A percentile compares a stretch with the other conserved stretches of the same genome.
Evolutionary conservation across 2,329 filamentous ascomycete species (phyloP).

Genomic region (Talaromyces sp.): DNA sequence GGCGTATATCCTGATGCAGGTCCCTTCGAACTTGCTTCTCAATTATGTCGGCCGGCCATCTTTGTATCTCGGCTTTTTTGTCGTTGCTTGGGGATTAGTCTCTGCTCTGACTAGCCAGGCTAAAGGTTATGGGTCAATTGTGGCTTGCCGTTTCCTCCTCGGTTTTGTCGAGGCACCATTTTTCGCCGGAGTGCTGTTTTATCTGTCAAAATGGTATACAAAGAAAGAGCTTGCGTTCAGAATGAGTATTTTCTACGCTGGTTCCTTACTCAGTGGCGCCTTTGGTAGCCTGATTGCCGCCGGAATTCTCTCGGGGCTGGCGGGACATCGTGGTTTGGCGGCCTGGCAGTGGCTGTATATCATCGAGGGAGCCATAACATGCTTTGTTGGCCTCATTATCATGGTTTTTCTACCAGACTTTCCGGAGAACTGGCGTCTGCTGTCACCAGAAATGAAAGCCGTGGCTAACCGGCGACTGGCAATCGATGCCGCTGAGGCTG

Average conservation of each 20-base stretch:
- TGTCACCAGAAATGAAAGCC: constrained; percentile 38
- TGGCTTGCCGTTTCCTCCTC: constrained; percentile 44
- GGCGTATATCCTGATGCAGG: constrained; percentile 42
- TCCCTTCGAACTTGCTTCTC: constrained; percentile 44
- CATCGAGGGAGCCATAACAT: constrained; percentile 35
- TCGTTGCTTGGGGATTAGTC: constrained; percentile 42
- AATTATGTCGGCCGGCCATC: constrained; percentile 41
- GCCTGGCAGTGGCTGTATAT: constrained; percentile 40
- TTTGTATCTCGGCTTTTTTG: constrained; percentile 43
- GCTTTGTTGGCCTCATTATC: constrained; percentile 30
- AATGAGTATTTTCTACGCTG: constrained; percentile 51
- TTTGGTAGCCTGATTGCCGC: constrained; percentile 54
- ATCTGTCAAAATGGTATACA: constrained; percentile 51
- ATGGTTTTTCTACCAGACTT: constrained; percentile 36
- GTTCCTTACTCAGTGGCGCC: constrained; percentile 46
- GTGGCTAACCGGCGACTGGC: constrained; percentile 44
- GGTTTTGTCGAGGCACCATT: constrained; percentile 46
- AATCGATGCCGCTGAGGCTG: constrained; percentile 44
- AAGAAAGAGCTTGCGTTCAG: constrained; percentile 48
- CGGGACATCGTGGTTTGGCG: constrained; percentile 28
- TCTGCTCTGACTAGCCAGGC: constrained; percentile 42
- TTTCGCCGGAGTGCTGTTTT: constrained; percentile 45
- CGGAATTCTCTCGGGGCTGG: constrained; percentile 43
- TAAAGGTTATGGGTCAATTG: constrained; percentile 37
- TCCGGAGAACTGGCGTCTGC: constrained; percentile 38